Evolutionary conservation across 352 stramenopile genomes (phyloP), one percentile per base, ranked within the genome.

Genomic region (Globisporangium alternatum): DNA sequence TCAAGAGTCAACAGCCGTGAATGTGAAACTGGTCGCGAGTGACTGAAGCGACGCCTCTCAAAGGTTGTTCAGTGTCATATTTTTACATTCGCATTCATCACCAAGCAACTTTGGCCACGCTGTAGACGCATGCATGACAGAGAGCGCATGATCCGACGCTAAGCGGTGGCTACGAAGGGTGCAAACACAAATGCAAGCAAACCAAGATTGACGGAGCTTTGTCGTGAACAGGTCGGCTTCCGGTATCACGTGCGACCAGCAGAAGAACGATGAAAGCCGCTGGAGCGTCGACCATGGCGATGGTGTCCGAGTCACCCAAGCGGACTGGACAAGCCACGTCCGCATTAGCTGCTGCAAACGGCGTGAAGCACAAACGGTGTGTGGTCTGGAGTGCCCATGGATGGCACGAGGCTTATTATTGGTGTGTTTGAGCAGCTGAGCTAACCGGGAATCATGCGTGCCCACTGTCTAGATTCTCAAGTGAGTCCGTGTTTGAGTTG

Each of bases 21-120:
- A 54, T 19, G 15, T 44, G 41, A 62, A 62, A 62, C 56, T 62
- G 37, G 39, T 62, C 43, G 21, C 19, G 28, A 43, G 5, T 6
- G 33, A 62, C 56, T 62, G 56, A 62, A 62, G 56, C 56, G 56
- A 22, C 56, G 41, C 56, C 30, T 45, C 52, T 47, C 22, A 43
- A 31, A 58, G 52, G 31, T 44, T 44, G 52, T 1, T 28, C 21
- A 33, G 25, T 25, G 8, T 3, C 37, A 41, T 52, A 45, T 62
- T 44, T 62, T 54, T 62, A 54, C 56, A 25, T 25, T 12, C 30
- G 52, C 35, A 58, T 30, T 47, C 17, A 21, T 47, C 17, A 30
- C 31, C 19, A 44, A 12, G 37, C 28, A 19, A 58, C 31, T 45
- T 31, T 28, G 15, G 19, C 52, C 31, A 44, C 12, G 21, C 17